Evolutionary conservation across 768 basidiomycete species (phyloP), one percentile per base, ranked within the genome.

Genomic region (Hericium rajendrae): DNA sequence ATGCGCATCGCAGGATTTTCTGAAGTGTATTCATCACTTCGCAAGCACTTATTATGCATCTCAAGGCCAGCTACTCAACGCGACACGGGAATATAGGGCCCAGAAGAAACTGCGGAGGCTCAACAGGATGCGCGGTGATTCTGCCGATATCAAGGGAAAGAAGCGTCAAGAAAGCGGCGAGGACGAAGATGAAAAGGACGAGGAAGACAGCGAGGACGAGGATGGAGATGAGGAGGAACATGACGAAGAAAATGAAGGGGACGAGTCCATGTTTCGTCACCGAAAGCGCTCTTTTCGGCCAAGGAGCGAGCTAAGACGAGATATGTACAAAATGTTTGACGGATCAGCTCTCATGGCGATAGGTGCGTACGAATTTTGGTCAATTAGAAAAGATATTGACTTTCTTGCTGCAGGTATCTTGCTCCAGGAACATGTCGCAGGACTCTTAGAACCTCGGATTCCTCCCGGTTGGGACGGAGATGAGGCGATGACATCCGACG

Each of bases 311-410:
- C 39, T 41, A 22, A 40, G 60, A 37, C 69, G 74, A 60, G 85
- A 88, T 60, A 89, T 89, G 87, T 89, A 88, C 66, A 85, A 79
- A 62, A 73, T 79, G 3, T 75, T 88, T 60, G 83, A 87, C 62
- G 88, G 88, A 6, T 82, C 84, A 11, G 84, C 85, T 6, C 73
- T 89, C 50, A 73, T 89, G 69, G 86, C 80, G 1, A 73, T 89
- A 59, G 85, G 87, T 86, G 28, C 20, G 75, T 71, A 26, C 22
- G 9, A 26, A 4, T 5, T 12, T 20, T 16, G 3, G 32, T 2
- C 1, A 15, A 15, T 4, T 16, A 1, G 8, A n/a, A 5, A 18
- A n/a, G 43, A 11, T 37, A 51, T 26, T 32, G 22, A 24, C 6
- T 51, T 26, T 37, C 49, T 11, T 26, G 32, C 32, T 4, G 1